A percentile compares a stretch with the other conserved stretches of the same genome.
These are phyloP conservation scores for Hericium rajendrae DNA, from an alignment of 768 basidiomycete species.

Conservation along the genomic window DNA sequence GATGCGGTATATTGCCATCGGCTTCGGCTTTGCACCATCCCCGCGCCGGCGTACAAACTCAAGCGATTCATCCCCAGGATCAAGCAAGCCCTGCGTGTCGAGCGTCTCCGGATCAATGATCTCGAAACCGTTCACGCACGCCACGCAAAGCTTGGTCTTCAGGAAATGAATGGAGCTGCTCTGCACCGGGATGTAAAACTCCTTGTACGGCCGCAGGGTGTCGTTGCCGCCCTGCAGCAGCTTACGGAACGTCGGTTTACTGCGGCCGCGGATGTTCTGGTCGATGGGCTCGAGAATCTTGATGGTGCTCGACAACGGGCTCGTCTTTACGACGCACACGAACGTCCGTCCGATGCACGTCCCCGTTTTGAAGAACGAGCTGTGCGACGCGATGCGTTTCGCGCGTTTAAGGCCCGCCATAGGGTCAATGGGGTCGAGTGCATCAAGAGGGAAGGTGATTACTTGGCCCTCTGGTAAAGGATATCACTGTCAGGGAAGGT, in stretches of 20 bases:
- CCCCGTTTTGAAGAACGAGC: constrained; percentile 96
- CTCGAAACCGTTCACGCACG: constrained; percentile 95
- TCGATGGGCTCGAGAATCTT: constrained; percentile 97
- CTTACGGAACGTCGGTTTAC: constrained; percentile 91
- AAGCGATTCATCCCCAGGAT: constrained; percentile 82
- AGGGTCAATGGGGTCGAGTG: constrained; percentile 83
- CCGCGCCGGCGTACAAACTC: constrained; percentile 91
- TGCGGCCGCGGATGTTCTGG: constrained; percentile 66
- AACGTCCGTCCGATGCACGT: constrained; percentile 84
- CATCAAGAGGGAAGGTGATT: constrained; percentile 91
- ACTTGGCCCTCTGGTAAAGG: constrained; percentile 74
- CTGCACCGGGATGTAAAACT: constrained; percentile 98
- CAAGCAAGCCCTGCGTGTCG: constrained; percentile 92
- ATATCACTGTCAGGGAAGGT: background rate
- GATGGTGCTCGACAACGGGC: constrained; percentile 91
- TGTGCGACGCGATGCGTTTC: constrained; percentile 92
- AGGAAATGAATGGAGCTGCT: constrained; percentile 95
- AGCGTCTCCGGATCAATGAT: constrained; percentile 96
- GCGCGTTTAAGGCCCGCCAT: constrained; percentile 87
- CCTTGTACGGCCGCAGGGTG: constrained; percentile 86
- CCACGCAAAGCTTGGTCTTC: constrained; percentile 95
- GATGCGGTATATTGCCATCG: constrained; percentile 95
- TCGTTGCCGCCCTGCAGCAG: constrained; percentile 92
- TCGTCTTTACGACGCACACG: constrained; percentile 95
- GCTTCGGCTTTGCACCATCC: constrained; percentile 70